Evolutionary conservation across 306 rosid species (phyloP).

Genomic region (Potentilla sterilis): DNA sequence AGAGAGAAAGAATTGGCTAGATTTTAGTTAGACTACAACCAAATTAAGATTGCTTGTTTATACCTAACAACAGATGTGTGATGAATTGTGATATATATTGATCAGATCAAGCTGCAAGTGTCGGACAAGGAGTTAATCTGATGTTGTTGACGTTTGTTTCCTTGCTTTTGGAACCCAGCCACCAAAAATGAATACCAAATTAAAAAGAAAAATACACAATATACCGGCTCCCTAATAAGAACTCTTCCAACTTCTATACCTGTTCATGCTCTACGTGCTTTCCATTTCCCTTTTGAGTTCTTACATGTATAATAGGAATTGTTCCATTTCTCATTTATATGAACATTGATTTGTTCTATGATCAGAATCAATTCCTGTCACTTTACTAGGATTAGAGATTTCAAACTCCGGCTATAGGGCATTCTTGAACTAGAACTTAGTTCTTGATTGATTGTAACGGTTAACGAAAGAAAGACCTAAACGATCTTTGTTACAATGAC

Average conservation of each 20-base stretch:
- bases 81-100: neutral
- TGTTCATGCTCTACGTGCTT: conserved; percentile 4
- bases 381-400: neutral
- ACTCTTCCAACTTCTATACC: neutral
- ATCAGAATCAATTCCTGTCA: neutral
- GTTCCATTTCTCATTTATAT: neutral
- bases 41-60: neutral
- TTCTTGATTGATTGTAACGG: too few relatives aligned
- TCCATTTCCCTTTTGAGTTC: neutral
- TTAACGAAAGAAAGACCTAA: too few relatives aligned
- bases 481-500: too few relatives aligned
- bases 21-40: neutral
- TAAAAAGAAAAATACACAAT: neutral
- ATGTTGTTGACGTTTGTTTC: neutral
- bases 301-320: neutral
- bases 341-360: neutral
- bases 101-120: neutral
- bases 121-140: neutral
- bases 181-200: neutral
- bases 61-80: neutral
- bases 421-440: too few relatives aligned
- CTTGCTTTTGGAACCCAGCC: neutral
- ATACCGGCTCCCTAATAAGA: neutral
- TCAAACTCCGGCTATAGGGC: too few relatives aligned
- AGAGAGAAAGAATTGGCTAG: neutral